phyloP scores from a whole-genome alignment of 345 rosid species.

The Clarkia xantiana region DNA sequence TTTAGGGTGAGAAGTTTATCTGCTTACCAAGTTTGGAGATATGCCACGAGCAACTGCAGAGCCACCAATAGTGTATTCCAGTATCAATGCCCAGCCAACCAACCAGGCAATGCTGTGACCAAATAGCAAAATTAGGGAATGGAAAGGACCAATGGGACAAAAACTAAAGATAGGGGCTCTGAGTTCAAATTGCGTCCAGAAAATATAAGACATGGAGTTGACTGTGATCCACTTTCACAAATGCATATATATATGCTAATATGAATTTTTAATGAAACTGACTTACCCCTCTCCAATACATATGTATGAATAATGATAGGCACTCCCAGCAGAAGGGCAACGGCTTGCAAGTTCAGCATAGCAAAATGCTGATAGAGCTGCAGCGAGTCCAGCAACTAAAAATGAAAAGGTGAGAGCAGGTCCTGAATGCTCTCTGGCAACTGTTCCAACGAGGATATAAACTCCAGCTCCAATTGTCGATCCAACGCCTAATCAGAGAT shows the following conservation, averaged over 20 bases:
- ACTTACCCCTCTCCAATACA: conserved; percentile 88
- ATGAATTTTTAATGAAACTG: neutral
- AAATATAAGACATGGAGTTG: too few relatives aligned
- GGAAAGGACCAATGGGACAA: conserved; percentile 1
- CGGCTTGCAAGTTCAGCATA: conserved; percentile 93
- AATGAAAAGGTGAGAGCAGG: conserved; percentile 88
- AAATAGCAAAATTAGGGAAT: neutral
- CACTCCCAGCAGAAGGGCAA: conserved; percentile 99
- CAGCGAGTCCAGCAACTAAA: conserved; percentile 84
- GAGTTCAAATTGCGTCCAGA: too few relatives aligned
- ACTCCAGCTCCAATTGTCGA: conserved; percentile 98
- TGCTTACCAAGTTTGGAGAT: conserved; percentile 17
- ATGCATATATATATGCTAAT: too few relatives aligned
- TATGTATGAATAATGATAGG: conserved; percentile 89
- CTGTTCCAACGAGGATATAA: conserved; percentile 88
- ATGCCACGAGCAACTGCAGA: conserved; percentile 62
- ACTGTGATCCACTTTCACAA: too few relatives aligned
- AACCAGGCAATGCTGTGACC: conserved; percentile 73
- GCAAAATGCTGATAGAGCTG: conserved; percentile 90
- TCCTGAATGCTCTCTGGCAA: conserved; percentile 95
- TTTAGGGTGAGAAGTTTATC: neutral
- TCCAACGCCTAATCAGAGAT: conserved; percentile 58
- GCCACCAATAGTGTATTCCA: conserved; percentile 93
- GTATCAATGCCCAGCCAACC: conserved; percentile 85
- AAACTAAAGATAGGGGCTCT: too few relatives aligned